Evolutionary conservation across 139 green algal species (phyloP).

Genomic region (Mesostigma viride): DNA sequence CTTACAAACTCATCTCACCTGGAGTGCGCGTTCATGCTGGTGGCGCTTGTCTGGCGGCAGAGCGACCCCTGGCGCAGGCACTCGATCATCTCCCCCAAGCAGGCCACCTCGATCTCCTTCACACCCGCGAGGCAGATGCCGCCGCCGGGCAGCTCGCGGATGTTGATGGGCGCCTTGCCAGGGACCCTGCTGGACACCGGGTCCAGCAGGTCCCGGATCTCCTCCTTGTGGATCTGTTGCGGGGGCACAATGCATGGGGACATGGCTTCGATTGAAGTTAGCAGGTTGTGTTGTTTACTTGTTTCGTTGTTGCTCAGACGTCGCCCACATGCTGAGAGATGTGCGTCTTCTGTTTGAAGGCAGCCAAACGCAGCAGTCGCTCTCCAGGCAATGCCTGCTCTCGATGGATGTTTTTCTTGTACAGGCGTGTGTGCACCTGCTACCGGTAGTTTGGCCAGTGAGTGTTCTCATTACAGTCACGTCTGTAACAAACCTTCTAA

Average conservation of each 20-base stretch:
- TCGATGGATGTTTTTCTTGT: too few species aligned
- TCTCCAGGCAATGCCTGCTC: too few species aligned
- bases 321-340: too few species aligned
- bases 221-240: constrained; percentile 31
- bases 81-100: constrained; percentile 58
- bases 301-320: too few species aligned
- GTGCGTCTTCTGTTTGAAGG: not conserved
- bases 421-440: too few species aligned
- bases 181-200: not conserved
- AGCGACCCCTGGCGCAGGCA: constrained; percentile 67
- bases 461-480: too few species aligned
- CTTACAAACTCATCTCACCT: too few species aligned
- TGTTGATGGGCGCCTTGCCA: constrained; percentile 8
- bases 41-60: constrained; percentile 63
- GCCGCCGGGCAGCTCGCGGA: constrained; percentile 16
- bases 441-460: too few species aligned
- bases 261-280: too few species aligned
- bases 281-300: too few species aligned
- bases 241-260: not conserved
- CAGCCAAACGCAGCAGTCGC: too few species aligned
- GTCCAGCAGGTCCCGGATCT: constrained; percentile 28
- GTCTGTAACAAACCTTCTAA: too few species aligned
- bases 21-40: constrained; percentile 77
- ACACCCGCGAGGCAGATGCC: constrained; percentile 42
- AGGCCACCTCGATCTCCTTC: constrained; percentile 54